Evolutionary conservation across 2,329 filamentous ascomycete species (phyloP), one percentile per base, ranked within the genome.

Genomic region (Fusarium proliferatum): DNA sequence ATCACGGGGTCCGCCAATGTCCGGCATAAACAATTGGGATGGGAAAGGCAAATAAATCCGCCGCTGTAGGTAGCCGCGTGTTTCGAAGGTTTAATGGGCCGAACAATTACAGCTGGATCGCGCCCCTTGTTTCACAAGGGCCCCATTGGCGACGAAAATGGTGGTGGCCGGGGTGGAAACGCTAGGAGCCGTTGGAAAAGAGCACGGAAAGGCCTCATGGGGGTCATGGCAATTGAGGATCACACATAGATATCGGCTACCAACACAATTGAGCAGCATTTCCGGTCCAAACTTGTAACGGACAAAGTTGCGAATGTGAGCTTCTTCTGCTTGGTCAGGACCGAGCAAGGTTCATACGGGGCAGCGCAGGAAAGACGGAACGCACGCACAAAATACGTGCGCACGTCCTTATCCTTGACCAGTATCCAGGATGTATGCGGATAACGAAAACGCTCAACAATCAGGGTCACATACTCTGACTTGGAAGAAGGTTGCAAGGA

Each of bases 71-170:
- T 59, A 77, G 67, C 74, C 74, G 76, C 64, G 68, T 76, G 74
- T 74, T 78, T 75, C 74, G 67, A 76, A 66, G 46, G 42, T 73
- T 66, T 38, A 42, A 74, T 67, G 70, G 66, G 51, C 36, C 61
- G 64, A 71, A 71, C 66, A 65, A 72, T 53, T 73, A 70, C 70
- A 73, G 64, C 59, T 71, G 62, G 61, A 56, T 58, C 64, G 72
- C 45, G 62, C 67, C 69, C 72, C 62, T 67, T 71, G 76, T 77
- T 78, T 78, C 76, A 75, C 56, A 66, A 64, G 53, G 61, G 46
- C 59, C 63, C 55, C 61, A 67, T 65, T 73, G 55, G 65, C 61
- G 67, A 70, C 53, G 55, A 67, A 61, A 57, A 70, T 51, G 66
- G 74, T 72, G 63, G 66, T 73, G 67, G 52, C 41, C 41, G 62